Conservation (phyloP, 176 grass and related monocot species). For the Zea luxurians region DNA sequence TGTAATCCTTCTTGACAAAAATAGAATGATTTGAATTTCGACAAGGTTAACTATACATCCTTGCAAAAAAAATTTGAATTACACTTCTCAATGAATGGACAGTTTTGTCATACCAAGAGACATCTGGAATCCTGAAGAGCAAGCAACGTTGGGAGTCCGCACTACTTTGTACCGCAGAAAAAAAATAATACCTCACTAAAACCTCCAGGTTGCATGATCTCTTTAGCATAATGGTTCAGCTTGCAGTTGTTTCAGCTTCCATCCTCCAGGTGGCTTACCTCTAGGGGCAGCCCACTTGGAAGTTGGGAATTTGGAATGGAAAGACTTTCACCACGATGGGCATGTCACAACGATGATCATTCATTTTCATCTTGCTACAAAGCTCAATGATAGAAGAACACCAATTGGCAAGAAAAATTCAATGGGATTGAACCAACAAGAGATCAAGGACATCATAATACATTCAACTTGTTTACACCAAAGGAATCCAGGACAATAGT, state of each 20-base stretch:
- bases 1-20: conserved; percentile 14
- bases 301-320: not conserved
- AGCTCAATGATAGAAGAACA: conserved; percentile 9
- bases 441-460: not conserved
- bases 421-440: not conserved
- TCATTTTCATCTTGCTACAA: conserved; percentile 7
- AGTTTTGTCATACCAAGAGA: conserved; percentile 7
- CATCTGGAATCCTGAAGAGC: conserved; percentile 25
- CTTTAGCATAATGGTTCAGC: conserved; percentile 21
- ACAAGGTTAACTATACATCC: not conserved
- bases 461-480: not conserved
- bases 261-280: conserved; percentile 21
- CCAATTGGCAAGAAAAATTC: not conserved
- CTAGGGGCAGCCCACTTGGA: not conserved
- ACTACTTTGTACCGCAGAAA: not conserved
- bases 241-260: conserved; percentile 22
- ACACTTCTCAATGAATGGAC: not conserved
- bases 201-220: not conserved
- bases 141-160: not conserved
- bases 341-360: not conserved
- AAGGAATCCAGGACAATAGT: not conserved
- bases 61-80: not conserved
- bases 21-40: conserved; percentile 14
- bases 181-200: not conserved
- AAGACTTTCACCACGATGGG: not conserved